Conservation (phyloP, 2,329 filamentous ascomycete genomes). For the Beauveria brongniartii region DNA sequence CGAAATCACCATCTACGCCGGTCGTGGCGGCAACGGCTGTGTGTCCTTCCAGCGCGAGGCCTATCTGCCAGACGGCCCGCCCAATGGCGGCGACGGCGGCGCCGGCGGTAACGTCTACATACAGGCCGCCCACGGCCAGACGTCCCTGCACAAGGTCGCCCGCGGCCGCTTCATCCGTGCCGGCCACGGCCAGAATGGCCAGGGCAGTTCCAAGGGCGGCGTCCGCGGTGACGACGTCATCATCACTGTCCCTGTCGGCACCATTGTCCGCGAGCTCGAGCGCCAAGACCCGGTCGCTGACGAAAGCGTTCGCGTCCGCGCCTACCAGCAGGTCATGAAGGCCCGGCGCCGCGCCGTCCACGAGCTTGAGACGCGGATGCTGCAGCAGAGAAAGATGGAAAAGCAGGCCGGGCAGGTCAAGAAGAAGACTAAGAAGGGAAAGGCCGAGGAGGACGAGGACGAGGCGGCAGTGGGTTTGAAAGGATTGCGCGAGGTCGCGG, state of each 20-base stretch:
- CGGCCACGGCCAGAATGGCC: constrained; percentile 67
- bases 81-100: constrained; percentile 92
- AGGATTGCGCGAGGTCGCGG: neutral
- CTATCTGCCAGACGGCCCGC: constrained; percentile 77
- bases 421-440: constrained; percentile 1
- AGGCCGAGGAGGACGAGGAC: constrained; percentile 15
- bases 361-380: constrained; percentile 27
- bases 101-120: constrained; percentile 90
- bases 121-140: constrained; percentile 84
- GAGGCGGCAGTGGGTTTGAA: neutral
- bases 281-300: constrained; percentile 69
- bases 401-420: neutral
- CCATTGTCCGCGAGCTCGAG: constrained; percentile 75
- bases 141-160: constrained; percentile 84
- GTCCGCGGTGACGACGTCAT: constrained; percentile 79
- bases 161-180: constrained; percentile 67
- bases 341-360: constrained; percentile 23
- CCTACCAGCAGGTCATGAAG: constrained; percentile 20
- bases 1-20: constrained; percentile 66
- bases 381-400: constrained; percentile 12
- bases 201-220: constrained; percentile 66
- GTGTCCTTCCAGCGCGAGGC: constrained; percentile 91
- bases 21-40: constrained; percentile 81
- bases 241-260: constrained; percentile 87
- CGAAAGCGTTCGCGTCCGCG: constrained; percentile 36